A percentile compares a stretch with the other conserved stretches of the same genome.
Evolutionary conservation across 225 moss, liverwort and hornwort species (phyloP).

Genomic region (Anthoceros angustus): DNA sequence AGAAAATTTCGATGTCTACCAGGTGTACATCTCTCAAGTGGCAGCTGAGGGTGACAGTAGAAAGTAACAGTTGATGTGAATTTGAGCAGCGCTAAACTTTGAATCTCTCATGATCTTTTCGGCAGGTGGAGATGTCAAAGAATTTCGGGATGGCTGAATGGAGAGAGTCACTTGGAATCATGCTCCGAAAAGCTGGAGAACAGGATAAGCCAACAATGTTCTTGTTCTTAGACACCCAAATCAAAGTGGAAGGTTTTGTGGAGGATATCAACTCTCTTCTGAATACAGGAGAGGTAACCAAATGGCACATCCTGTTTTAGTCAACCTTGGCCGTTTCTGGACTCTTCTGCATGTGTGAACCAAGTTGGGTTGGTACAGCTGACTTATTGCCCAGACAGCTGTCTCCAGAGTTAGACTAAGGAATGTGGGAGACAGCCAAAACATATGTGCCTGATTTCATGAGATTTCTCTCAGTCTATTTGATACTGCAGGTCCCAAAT

Average conservation of each 20-base stretch:
- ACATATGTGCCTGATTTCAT: too few species aligned
- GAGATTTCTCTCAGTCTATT: too few species aligned
- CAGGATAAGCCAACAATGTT: constrained; percentile 58
- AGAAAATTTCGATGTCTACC: constrained; percentile 78
- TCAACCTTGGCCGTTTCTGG: background rate
- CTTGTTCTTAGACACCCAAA: constrained; percentile 80
- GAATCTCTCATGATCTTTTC: background rate
- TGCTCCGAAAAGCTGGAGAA: constrained; percentile 64
- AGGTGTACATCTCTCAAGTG: too few species aligned
- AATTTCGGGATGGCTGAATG: constrained; percentile 66
- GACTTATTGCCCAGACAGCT: too few species aligned
- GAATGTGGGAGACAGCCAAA: too few species aligned
- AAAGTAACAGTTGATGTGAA: too few species aligned
- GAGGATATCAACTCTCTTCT: constrained; percentile 83
- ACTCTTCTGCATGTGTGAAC: background rate
- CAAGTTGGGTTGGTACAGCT: too few species aligned
- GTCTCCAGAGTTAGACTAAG: too few species aligned
- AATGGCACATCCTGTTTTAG: background rate
- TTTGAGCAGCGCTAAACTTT: too few species aligned
- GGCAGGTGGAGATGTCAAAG: constrained; percentile 79
- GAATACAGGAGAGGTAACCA: constrained; percentile 79
- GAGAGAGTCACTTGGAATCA: constrained; percentile 70
- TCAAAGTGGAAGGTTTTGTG: constrained; percentile 85
- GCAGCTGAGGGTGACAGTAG: too few species aligned
- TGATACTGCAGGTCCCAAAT: too few species aligned